Evolutionary conservation across 257 asterid species (phyloP).

Genomic region (Cinchona pubescens): DNA sequence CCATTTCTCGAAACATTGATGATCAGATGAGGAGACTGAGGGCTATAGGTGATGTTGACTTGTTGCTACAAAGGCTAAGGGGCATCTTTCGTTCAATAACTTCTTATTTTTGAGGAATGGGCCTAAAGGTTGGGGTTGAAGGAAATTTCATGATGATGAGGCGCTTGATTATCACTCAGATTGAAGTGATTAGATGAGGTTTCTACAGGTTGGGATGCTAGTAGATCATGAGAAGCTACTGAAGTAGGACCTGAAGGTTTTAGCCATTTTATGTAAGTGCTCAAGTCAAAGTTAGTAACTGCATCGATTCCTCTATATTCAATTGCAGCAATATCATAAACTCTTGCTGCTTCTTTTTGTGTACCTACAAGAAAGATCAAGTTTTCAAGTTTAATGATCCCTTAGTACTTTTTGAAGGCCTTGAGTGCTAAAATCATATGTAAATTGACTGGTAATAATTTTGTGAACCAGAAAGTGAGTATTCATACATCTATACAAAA

Average conservation of each 20-base stretch:
- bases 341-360: constrained; percentile 79
- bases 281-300: constrained; percentile 63
- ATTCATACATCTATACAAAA: too few relatives aligned
- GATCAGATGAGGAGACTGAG: constrained; percentile 64
- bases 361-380: constrained; percentile 42
- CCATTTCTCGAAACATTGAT: constrained; percentile 61
- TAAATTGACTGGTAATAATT: too few relatives aligned
- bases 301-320: constrained; percentile 71
- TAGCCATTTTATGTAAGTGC: constrained; percentile 59
- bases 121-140: constrained; percentile 25
- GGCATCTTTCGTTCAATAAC: constrained; percentile 62
- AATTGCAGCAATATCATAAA: constrained; percentile 72
- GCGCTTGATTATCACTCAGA: constrained; percentile 22
- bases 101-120: constrained; percentile 48
- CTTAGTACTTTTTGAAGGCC: background rate
- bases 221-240: constrained; percentile 17
- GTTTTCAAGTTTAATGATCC: background rate
- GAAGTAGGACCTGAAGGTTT: constrained; percentile 41
- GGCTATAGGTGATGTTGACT: constrained; percentile 56
- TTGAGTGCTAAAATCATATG: background rate
- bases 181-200: constrained; percentile 17
- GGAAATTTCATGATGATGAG: constrained; percentile 12
- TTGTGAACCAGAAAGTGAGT: too few relatives aligned
- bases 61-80: constrained; percentile 40
- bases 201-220: constrained; percentile 18